phyloP scores from a whole-genome alignment of 2,329 filamentous ascomycete species.

The Xylariaceae sp. region DNA sequence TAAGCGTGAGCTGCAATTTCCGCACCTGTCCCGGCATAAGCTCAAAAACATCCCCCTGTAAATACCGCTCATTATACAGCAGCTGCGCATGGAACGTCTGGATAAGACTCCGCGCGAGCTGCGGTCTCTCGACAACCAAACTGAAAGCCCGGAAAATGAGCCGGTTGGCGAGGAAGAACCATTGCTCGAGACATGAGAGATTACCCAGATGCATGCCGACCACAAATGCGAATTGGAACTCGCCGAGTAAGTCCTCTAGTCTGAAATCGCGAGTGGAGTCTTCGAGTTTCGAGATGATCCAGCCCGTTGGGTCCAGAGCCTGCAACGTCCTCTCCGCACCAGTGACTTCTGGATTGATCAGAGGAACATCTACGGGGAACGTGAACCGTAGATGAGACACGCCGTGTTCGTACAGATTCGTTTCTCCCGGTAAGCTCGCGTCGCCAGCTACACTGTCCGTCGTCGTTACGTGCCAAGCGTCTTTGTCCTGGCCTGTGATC shows the following conservation, averaged over 20 bases:
- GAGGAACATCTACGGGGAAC: conserved; percentile 28
- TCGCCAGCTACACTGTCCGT: conserved; percentile 47
- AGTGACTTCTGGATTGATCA: conserved; percentile 26
- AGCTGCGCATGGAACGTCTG: conserved; percentile 51
- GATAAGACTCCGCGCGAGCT: conserved; percentile 44
- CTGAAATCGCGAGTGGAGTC: not conserved
- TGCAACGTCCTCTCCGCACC: conserved; percentile 30
- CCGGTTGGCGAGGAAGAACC: conserved; percentile 51
- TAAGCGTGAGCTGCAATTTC: conserved; percentile 43
- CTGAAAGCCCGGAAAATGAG: conserved; percentile 47
- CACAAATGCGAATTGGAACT: conserved; percentile 56
- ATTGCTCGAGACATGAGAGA: conserved; percentile 55
- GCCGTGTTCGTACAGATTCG: conserved; percentile 34
- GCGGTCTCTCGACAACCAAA: conserved; percentile 40
- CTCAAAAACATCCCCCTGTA: conserved; percentile 43
- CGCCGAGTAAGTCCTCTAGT: conserved; percentile 48
- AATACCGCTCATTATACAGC: conserved; percentile 44
- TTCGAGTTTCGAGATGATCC: conserved; percentile 41
- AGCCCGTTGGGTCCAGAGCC: conserved; percentile 39
- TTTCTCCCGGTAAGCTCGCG: conserved; percentile 37
- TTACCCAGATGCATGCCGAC: conserved; percentile 55
- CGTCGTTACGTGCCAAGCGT: conserved; percentile 50
- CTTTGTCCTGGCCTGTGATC: conserved; percentile 39
- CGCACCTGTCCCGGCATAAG: conserved; percentile 30
- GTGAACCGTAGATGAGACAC: conserved; percentile 25